Evolutionary conservation across 1,139 yeast species (phyloP).

Genomic region (Hyphopichia fennica): DNA sequence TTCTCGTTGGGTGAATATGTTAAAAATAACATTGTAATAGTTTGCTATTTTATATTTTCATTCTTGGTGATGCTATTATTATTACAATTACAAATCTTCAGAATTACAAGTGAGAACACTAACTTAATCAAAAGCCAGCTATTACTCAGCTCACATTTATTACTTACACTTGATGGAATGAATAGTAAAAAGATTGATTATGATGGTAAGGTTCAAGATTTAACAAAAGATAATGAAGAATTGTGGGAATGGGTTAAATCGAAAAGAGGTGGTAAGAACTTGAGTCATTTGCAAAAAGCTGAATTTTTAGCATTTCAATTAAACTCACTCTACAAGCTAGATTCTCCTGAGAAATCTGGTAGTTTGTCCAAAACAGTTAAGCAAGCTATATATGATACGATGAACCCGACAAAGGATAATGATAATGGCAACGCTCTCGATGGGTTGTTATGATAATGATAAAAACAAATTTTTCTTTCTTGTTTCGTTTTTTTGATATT

Average conservation of each 20-base stretch:
- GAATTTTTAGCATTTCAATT: conserved; percentile 25
- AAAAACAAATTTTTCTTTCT: neutral
- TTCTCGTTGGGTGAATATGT: conserved; percentile 10
- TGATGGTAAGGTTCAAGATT: neutral
- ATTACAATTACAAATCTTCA: conserved; percentile 22
- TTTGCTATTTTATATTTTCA: conserved; percentile 18
- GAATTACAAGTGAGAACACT: conserved; percentile 23
- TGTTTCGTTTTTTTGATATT: too few relatives aligned
- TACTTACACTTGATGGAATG: conserved; percentile 10
- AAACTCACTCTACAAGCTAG: conserved; percentile 10
- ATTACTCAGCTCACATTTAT: conserved; percentile 20
- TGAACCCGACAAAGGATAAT: conserved; percentile 12
- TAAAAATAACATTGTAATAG: conserved; percentile 16
- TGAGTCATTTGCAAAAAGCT: conserved; percentile 21
- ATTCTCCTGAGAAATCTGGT: neutral
- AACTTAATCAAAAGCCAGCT: conserved; percentile 26
- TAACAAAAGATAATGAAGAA: conserved; percentile 6
- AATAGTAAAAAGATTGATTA: conserved; percentile 4
- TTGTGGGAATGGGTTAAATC: conserved; percentile 28
- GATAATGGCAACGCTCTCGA: conserved; percentile 6
- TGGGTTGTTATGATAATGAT: conserved; percentile 7
- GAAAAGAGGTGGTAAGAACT: conserved; percentile 15
- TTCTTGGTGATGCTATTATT: conserved; percentile 22
- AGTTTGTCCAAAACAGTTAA: conserved; percentile 7
- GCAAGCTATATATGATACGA: conserved; percentile 13